Conservation (phyloP, 148 eudicot genomes). For the Vaccinium vitisidaea region DNA sequence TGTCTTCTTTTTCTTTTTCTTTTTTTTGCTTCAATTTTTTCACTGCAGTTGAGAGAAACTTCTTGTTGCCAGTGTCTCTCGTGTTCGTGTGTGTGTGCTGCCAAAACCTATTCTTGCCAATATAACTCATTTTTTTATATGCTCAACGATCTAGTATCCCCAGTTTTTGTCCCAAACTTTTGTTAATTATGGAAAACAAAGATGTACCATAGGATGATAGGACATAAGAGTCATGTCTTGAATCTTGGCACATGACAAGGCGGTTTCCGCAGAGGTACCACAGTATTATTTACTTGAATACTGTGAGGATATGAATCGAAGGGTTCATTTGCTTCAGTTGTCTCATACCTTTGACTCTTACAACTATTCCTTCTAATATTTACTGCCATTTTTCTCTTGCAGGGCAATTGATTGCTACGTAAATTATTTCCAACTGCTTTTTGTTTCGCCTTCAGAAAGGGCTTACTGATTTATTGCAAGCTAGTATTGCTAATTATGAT, state of each 20-base stretch:
- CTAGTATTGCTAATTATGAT: background rate
- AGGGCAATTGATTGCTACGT: conserved; percentile 98
- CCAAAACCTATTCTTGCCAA: too few relatives aligned
- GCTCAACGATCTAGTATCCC: background rate
- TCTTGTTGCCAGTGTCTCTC: background rate
- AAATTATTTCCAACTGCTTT: conserved; percentile 4
- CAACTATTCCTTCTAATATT: background rate
- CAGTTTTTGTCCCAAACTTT: background rate
- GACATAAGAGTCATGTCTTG: conserved; percentile 10
- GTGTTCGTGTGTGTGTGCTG: background rate
- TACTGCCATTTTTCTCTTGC: conserved; percentile 32
- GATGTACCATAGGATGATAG: background rate
- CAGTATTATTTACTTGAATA: too few relatives aligned
- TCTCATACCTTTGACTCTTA: background rate
- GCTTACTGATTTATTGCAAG: background rate
- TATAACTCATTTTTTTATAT: background rate
- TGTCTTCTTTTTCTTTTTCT: too few relatives aligned
- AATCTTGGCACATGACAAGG: background rate
- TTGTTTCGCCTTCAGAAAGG: background rate
- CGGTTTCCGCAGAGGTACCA: background rate
- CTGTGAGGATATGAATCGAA: background rate
- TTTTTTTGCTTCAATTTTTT: background rate
- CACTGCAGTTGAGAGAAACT: background rate
- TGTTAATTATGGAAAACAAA: background rate
- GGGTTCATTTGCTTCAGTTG: background rate